phyloP scores from a whole-genome alignment of 306 rosid genomes.

The Vachellia pachyceras region DNA sequence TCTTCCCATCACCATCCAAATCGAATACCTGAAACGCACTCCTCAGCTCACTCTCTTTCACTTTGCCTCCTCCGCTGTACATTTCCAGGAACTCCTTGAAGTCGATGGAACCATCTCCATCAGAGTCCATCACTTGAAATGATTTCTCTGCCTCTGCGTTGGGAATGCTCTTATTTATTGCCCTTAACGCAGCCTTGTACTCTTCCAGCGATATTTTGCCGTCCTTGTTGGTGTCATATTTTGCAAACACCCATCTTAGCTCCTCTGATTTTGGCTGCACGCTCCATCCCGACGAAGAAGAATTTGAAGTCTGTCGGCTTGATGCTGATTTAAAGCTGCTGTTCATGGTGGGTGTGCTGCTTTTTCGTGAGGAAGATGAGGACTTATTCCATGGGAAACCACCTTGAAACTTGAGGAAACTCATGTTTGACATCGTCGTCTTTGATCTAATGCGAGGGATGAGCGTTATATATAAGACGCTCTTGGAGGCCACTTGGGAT shows the following conservation, averaged over 20 bases:
- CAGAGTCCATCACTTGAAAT: conserved; percentile 59
- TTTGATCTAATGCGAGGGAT: neutral
- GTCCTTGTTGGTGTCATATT: conserved; percentile 73
- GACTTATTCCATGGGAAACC: conserved; percentile 43
- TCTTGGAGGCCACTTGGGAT: neutral
- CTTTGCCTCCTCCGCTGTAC: conserved; percentile 48
- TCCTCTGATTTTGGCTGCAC: conserved; percentile 59
- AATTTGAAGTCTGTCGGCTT: conserved; percentile 9
- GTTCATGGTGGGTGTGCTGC: conserved; percentile 28
- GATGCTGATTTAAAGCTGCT: conserved; percentile 43
- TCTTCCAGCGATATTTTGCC: conserved; percentile 71
- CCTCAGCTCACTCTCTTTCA: conserved; percentile 50
- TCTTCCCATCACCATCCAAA: conserved; percentile 72
- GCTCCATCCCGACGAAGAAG: conserved; percentile 8
- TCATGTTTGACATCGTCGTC: conserved; percentile 17
- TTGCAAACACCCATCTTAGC: conserved; percentile 71
- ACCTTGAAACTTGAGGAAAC: conserved; percentile 53
- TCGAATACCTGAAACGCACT: conserved; percentile 74
- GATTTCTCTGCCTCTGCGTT: conserved; percentile 58
- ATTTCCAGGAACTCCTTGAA: conserved; percentile 69
- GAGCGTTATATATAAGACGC: conserved; percentile 38
- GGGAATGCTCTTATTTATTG: conserved; percentile 47
- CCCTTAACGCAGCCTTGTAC: conserved; percentile 63
- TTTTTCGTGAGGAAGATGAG: conserved; percentile 33
- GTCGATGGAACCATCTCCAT: conserved; percentile 74